Conservation (phyloP, 1,284 basidiomycete genomes). For the Ceratobasidium sp. region DNA sequence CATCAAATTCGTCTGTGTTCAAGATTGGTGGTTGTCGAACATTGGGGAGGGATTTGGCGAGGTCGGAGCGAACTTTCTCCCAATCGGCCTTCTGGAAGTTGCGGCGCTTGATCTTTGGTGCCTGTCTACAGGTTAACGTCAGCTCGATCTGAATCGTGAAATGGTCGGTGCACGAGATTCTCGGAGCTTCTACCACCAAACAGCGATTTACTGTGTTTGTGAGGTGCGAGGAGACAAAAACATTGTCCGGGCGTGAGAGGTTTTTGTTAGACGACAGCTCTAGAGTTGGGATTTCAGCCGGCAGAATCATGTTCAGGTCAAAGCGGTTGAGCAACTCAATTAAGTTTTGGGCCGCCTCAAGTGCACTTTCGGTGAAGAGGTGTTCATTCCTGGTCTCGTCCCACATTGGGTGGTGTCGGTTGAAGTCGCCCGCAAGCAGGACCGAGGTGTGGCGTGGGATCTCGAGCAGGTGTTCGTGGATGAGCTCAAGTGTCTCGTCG, state of each 20-base stretch:
- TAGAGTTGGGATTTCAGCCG: slow-evolving; percentile 4
- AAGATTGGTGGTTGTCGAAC: neutral
- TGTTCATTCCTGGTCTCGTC: slow-evolving; percentile 47
- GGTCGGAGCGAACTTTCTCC: slow-evolving; percentile 1
- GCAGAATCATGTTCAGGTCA: slow-evolving; percentile 11
- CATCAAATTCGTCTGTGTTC: neutral
- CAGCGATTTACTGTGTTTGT: neutral
- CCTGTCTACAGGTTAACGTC: neutral
- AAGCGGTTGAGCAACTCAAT: slow-evolving; percentile 3
- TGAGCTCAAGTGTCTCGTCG: slow-evolving; percentile 43
- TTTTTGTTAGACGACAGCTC: slow-evolving; percentile 27
- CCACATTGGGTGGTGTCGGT: slow-evolving; percentile 59
- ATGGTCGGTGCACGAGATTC: slow-evolving; percentile 37
- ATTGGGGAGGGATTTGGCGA: neutral
- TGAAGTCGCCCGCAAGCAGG: slow-evolving; percentile 56
- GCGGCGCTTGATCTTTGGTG: neutral
- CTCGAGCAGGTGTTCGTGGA: slow-evolving; percentile 29
- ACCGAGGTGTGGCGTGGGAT: slow-evolving; percentile 29
- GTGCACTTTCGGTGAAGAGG: neutral
- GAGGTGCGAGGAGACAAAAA: slow-evolving; percentile 2
- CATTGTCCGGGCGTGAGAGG: slow-evolving; percentile 25
- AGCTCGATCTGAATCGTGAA: slow-evolving; percentile 20
- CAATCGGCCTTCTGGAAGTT: slow-evolving; percentile 30
- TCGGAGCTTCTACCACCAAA: neutral
- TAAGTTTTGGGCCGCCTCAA: slow-evolving; percentile 25